Evolutionary conservation across 139 green algal species (phyloP), one percentile per base, ranked within the genome.

Genomic region (Chlamydomonas sphaeroides): DNA sequence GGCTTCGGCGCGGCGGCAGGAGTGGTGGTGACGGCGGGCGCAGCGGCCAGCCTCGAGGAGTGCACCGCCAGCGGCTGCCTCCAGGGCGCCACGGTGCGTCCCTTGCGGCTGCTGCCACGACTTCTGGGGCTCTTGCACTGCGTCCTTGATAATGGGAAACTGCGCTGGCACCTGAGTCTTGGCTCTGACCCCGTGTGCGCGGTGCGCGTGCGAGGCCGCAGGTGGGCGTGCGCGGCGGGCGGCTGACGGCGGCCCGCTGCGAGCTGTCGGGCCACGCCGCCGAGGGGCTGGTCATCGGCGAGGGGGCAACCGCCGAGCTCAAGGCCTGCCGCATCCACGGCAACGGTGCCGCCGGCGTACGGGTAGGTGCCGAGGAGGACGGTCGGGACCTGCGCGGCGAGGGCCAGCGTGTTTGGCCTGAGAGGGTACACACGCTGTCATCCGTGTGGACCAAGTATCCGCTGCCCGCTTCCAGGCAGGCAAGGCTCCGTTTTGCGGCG

Each of bases 241-340:
- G 74, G 32, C 56, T 80, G 74, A n/a, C 42, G 41, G 74, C 74
- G 23, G 20, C n/a, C 20, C 56, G 74, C 41, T 80, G 74, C 57
- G 59, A 73, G 62, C 63, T 83, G 21, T 41, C 45, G 18, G 25
- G 33, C 76, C 59, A 74, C 65, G 32, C 42, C 11, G 33, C 21
- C 32, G 39, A 73, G 30, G 76, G 76, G 15, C 62, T 83, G 32
- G 23, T 11, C 7, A 57, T 73, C 25, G 76, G 62, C 62, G 76
- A 73, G 62, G 76, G 76, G n/a, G 76, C 76, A 42, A 83, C 63
- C 36, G 62, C 63, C 17, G 63, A 74, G 45, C 62, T 73, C 39
- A 62, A 62, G 17, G 33, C 65, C 32, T 83, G 76, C 76, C 23
- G 48, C 35, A n/a, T 83, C 25, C 30, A 7, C 10, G 33, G 21